Base-by-base conservation (phyloP, 2,329 filamentous ascomycete genomes). In the Fulvia fulva region DNA sequence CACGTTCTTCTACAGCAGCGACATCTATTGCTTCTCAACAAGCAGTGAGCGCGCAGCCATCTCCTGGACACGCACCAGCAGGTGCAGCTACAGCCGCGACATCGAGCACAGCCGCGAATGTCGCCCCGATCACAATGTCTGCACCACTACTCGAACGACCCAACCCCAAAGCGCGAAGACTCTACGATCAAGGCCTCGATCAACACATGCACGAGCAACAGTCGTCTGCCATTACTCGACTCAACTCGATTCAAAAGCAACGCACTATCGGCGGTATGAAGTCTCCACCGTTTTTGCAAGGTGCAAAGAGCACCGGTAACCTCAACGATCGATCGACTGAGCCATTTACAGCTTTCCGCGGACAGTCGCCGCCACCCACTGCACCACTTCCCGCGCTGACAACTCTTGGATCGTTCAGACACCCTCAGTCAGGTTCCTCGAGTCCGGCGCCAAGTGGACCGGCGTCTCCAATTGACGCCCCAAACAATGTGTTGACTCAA, bases 1-100 rank as follows among this genome's bases (percentile, higher is more conserved):
- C 84, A 25, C 86, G 90, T 26, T 87, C 85, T 56, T 97, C 93
- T 0, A 96, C 92, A 1, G 90, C 91, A 6, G 91, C 91, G 2
- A 97, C 91, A 0, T 97, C 93, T 0, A 79, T 95, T 52, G 85
- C 87, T n/a, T 96, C 91, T 0, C 90, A 93, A 63, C 73, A 73
- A 4, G 70, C 72, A 12, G 71, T 67, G 43, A 74, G 74, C 8
- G 65, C 75, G 49, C 60, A 72, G 23, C 68, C 68, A 16, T 71
- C 71, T 46, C 76, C 21, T 68, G 74, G 63, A n/a, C 56, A 57
- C 47, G 85, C 86, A 0, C 89, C 92, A 60, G 69, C 73, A 5
- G 68, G 71, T 9, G 70, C 66, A 41, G 71, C 71, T 19, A 45
- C 54, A 60, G 28, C 66, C 55, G 34, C 43, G 6, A 32, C 43